Evolutionary conservation across 2,329 filamentous ascomycete genomes (phyloP).

Genomic region (Talaromyces sp.): DNA sequence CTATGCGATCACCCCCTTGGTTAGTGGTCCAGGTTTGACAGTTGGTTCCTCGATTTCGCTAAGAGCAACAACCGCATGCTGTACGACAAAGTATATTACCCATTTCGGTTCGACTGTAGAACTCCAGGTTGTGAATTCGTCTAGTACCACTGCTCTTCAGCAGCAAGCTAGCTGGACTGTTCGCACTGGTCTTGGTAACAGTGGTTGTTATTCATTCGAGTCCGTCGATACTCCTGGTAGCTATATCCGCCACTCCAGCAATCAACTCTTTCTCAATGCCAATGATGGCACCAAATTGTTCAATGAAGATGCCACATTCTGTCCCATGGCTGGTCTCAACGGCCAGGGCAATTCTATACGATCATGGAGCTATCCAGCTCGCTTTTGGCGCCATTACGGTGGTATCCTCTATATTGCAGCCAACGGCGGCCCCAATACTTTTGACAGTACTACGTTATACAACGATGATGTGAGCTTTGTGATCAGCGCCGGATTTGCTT

Average conservation of each 20-base stretch:
- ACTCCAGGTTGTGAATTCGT: slow-evolving; percentile 54
- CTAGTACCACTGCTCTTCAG: slow-evolving; percentile 50
- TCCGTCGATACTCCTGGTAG: slow-evolving; percentile 56
- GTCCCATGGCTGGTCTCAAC: slow-evolving; percentile 51
- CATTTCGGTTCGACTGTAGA: slow-evolving; percentile 52
- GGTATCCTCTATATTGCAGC: slow-evolving; percentile 49
- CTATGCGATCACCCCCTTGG: slow-evolving; percentile 37
- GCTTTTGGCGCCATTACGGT: slow-evolving; percentile 55
- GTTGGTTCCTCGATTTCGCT: slow-evolving; percentile 53
- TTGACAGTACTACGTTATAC: slow-evolving; percentile 50
- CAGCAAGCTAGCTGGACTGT: slow-evolving; percentile 54
- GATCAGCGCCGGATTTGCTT: slow-evolving; percentile 46
- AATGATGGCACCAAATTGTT: slow-evolving; percentile 57
- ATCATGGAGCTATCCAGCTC: slow-evolving; percentile 59
- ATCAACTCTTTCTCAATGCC: slow-evolving; percentile 48
- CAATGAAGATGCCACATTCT: slow-evolving; percentile 62
- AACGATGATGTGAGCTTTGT: slow-evolving; percentile 55
- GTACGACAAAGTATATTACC: slow-evolving; percentile 53
- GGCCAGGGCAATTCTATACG: slow-evolving; percentile 53
- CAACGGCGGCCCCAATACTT: slow-evolving; percentile 54
- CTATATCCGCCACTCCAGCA: slow-evolving; percentile 57
- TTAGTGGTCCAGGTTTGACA: slow-evolving; percentile 43
- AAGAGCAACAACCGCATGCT: slow-evolving; percentile 54
- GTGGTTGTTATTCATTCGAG: slow-evolving; percentile 60
- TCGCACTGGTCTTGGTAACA: slow-evolving; percentile 54